Evolutionary conservation across 78 protist genomes (phyloP), one percentile per base, ranked within the genome.

Genomic region (Isochrysis galbana): DNA sequence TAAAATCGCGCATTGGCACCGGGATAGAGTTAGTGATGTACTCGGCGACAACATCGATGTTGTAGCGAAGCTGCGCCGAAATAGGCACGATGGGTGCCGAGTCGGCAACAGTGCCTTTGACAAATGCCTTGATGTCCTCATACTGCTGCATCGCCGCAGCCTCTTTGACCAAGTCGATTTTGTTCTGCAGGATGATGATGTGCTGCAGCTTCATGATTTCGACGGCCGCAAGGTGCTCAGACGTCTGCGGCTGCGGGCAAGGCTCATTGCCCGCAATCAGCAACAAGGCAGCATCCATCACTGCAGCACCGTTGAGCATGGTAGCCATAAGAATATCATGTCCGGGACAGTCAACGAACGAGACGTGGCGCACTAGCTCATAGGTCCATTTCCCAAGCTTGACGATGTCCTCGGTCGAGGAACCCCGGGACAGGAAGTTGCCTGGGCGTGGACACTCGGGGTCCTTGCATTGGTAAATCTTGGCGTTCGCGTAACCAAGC

Each of bases 321-420:
- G 99, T 99, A 44, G 99, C 99, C 99, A 99, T 99, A 82, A 99
- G 98, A 47, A 99, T 97, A 89, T 99, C 99, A 97, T 99, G 99
- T 47, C 99, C 99, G 5, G 97, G 96, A 61, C 95, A 94, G 84
- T 96, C 97, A n/a, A 94, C 96, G 84, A 96, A 94, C 36, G 96
- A 96, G 54, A 95, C 93, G 94, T 95, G 95, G 32, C 96, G 45
- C 61, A 84, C 55, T 22, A 94, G 87, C 42, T 41, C 48, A 34
- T 77, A 47, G 82, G 83, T 32, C 41, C 55, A 80, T 38, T 80
- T 80, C 55, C 88, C 88, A 19, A 14, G 29, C 74, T 0, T 51
- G 46, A 86, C 29, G 32, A 1, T 0, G 84, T 90, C 78, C 84
- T 90, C 87, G 21, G 84, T 46, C 44, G 55, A 29, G 26, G 82